Conservation (phyloP, 2,329 filamentous ascomycete species). For the Sporothrix brunneoviolacea region DNA sequence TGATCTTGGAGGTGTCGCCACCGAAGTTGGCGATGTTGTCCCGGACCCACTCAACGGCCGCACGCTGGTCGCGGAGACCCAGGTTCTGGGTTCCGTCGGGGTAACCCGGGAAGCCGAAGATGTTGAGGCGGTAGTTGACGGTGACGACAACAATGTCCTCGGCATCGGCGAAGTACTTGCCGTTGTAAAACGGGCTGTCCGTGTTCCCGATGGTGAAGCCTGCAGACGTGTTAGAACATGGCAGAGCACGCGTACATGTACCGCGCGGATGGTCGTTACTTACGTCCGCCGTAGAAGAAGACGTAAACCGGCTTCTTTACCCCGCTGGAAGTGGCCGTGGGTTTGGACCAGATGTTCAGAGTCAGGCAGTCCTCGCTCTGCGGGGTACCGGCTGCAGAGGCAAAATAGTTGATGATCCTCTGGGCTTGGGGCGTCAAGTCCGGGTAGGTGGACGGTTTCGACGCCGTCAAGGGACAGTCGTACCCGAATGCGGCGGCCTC, state of each 20-base stretch:
- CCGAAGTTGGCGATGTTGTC: constrained; percentile 41
- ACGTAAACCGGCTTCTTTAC: constrained; percentile 30
- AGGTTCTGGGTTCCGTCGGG: constrained; percentile 31
- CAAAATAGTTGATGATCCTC: constrained; percentile 21
- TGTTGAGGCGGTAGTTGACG: constrained; percentile 39
- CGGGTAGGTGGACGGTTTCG: constrained; percentile 21
- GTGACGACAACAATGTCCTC: constrained; percentile 41
- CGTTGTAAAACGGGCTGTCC: constrained; percentile 33
- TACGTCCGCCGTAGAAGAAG: constrained; percentile 34
- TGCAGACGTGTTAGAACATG: too few species aligned
- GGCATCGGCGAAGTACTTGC: constrained; percentile 34
- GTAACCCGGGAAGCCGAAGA: constrained; percentile 36
- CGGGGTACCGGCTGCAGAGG: constrained; percentile 19
- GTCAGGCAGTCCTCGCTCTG: constrained; percentile 33
- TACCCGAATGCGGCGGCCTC: constrained; percentile 24
- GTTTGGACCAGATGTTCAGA: constrained; percentile 33
- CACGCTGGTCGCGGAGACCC: constrained; percentile 43
- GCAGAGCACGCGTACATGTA: too few species aligned
- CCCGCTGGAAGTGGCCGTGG: constrained; percentile 20
- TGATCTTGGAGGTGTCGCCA: constrained; percentile 35
- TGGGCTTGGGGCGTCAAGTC: constrained; percentile 27
- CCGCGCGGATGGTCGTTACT: too few species aligned
- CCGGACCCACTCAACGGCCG: constrained; percentile 42
- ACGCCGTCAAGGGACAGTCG: constrained; percentile 22
- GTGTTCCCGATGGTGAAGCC: constrained; percentile 26